phyloP scores from a whole-genome alignment of 208 protist species.

The Wallacemonas collosoma region DNA sequence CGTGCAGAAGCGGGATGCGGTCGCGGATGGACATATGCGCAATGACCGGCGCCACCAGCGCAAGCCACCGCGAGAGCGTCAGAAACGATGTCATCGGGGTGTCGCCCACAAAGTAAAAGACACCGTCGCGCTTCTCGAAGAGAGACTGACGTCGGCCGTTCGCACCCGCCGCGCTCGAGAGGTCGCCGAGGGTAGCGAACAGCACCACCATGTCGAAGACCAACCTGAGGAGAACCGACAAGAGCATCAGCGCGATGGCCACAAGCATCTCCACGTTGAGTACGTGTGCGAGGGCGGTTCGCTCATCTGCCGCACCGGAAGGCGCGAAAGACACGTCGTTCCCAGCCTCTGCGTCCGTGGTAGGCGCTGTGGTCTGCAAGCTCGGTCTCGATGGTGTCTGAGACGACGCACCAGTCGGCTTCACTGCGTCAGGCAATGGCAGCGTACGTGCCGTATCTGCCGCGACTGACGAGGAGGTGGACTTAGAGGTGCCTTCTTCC shows the following conservation, averaged over 20 bases:
- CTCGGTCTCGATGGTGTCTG: neutral
- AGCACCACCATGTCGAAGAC: conserved; percentile 39
- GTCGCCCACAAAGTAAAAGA: conserved; percentile 21
- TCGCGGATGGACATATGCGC: conserved; percentile 66
- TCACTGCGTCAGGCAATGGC: neutral
- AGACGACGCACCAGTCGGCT: neutral
- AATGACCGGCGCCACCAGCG: conserved; percentile 41
- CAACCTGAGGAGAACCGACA: conserved; percentile 57
- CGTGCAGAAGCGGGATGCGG: conserved; percentile 43
- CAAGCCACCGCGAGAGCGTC: conserved; percentile 41
- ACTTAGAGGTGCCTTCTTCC: neutral
- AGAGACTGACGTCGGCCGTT: neutral
- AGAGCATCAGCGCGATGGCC: conserved; percentile 43
- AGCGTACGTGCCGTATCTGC: neutral
- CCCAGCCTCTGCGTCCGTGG: too few relatives aligned
- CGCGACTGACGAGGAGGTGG: neutral
- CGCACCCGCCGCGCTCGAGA: neutral
- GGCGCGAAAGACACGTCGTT: neutral
- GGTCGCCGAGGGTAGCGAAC: neutral
- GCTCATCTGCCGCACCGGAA: neutral
- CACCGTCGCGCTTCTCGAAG: conserved; percentile 17
- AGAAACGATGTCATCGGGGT: conserved; percentile 8
- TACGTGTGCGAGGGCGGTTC: conserved; percentile 33
- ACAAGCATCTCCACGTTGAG: conserved; percentile 73
- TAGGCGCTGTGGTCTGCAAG: neutral